phyloP scores from a whole-genome alignment of 768 basidiomycete species.

The Termitomyces sp. region DNA sequence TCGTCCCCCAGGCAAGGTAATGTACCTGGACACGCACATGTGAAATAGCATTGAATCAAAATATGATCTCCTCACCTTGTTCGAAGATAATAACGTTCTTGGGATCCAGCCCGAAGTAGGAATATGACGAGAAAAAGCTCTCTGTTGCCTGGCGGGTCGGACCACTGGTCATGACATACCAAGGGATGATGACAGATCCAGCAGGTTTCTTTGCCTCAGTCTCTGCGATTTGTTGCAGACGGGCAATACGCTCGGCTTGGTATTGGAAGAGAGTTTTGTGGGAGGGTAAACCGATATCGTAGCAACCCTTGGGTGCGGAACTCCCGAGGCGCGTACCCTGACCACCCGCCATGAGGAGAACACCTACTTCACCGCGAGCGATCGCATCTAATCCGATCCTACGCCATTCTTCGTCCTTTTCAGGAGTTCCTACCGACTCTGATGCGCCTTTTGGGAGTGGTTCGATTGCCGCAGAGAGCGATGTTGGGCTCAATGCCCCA shows the following conservation, averaged over 20 bases:
- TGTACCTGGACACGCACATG: conserved; percentile 56
- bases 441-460: conserved; percentile 79
- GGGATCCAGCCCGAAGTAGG: conserved; percentile 77
- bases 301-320: conserved; percentile 93
- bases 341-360: conserved; percentile 96
- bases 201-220: conserved; percentile 44
- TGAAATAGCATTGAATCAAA: conserved; percentile 5
- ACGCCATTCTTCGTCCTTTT: conserved; percentile 73
- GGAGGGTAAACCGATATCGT: conserved; percentile 93
- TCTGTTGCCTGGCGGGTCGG: conserved; percentile 89
- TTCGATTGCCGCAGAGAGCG: conserved; percentile 46
- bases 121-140: conserved; percentile 72
- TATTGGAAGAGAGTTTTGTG: conserved; percentile 94
- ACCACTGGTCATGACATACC: conserved; percentile 99
- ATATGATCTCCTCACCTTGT: conserved; percentile 63
- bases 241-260: conserved; percentile 93
- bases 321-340: conserved; percentile 95
- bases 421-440: conserved; percentile 54
- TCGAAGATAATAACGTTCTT: conserved; percentile 91
- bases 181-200: conserved; percentile 75
- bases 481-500: conserved; percentile 32
- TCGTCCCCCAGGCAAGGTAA: conserved; percentile 93
- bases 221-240: conserved; percentile 77
- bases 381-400: conserved; percentile 77
- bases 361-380: conserved; percentile 81